Evolutionary conservation across 2,329 filamentous ascomycete genomes (phyloP), one percentile per base, ranked within the genome.

Genomic region (Hypocreales sp.): DNA sequence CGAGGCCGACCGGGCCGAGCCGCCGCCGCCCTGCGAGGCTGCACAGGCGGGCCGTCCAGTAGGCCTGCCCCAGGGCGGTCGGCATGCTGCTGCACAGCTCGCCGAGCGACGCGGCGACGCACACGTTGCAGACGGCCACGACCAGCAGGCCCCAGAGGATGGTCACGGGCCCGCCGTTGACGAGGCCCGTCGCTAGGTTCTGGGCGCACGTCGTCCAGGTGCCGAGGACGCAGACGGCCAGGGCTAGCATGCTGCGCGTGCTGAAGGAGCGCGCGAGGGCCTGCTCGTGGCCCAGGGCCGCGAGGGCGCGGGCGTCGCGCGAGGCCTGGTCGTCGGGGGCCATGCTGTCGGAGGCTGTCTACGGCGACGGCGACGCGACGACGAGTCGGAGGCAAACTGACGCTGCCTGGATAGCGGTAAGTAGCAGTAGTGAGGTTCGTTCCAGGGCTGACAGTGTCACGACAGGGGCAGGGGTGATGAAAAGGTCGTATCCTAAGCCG

Each of bases 171-270:
- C 64, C 66, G 22, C 66, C 65, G 31, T 60, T 67, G n/a, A 52
- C 57, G 20, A 72, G 51, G 5, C 65, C 67, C 32, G 55, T 64
- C 30, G 40, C 41, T 5, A 55, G 34, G 23, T 44, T 47, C 39
- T 70, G 64, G 0, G 67, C 67, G 34, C 69, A 64, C 1, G 64
- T 69, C 1, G 62, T 64, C 55, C 65, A 72, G 5, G 67, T 71
- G 31, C 66, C 66, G 17, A 71, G 49, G 10, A 72, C 62, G 31
- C 58, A 65, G 32, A 72, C 68, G 16, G 66, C 61, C 13, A 72
- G 53, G 13, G 63, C 59, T 8, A 72, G 51, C 63, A 72, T 68
- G 43, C 63, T 68, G 59, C 56, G 61, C 6, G 60, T 44, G 40
- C 54, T 55, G 40, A 72, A 71, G 37, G 69, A 59, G 33, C 55